Evolutionary conservation across 345 rosid species (phyloP).

Genomic region (Eucalyptus polybractea): DNA sequence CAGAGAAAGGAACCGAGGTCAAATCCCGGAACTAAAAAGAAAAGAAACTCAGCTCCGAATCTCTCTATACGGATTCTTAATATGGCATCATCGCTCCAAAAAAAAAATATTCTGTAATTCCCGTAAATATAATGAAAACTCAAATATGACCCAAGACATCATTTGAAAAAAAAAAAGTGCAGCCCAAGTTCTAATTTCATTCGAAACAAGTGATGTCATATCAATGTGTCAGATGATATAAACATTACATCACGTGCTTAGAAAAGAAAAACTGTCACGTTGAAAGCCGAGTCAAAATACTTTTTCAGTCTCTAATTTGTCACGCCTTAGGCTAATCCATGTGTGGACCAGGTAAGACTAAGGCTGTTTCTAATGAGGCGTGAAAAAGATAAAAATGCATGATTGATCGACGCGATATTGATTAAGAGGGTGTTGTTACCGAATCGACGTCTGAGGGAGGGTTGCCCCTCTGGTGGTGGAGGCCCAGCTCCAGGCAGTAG

Average conservation of each 20-base stretch:
- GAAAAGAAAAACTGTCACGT: background rate
- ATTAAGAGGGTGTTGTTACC: slow-evolving; percentile 28
- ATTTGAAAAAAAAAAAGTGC: background rate
- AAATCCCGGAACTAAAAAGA: background rate
- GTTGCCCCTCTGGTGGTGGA: slow-evolving; percentile 42
- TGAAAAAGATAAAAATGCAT: background rate
- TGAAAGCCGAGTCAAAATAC: background rate
- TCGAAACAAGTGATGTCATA: background rate
- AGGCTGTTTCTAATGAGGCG: background rate
- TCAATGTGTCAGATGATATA: background rate
- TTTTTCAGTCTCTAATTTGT: background rate
- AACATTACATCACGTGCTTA: background rate
- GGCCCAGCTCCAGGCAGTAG: slow-evolving; percentile 77
- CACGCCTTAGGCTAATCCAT: background rate
- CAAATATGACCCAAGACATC: background rate
- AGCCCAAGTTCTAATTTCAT: fast-evolving
- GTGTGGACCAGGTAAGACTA: background rate
- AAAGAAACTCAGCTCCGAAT: background rate
- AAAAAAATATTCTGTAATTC: no score
- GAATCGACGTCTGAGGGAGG: slow-evolving; percentile 28
- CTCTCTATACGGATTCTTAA: background rate
- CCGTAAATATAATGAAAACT: background rate
- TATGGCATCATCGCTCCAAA: background rate
- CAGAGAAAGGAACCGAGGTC: background rate
- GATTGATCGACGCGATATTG: background rate